Base-by-base conservation (phyloP, 1,284 basidiomycete species). In the Ceraceosorus bombacis region DNA sequence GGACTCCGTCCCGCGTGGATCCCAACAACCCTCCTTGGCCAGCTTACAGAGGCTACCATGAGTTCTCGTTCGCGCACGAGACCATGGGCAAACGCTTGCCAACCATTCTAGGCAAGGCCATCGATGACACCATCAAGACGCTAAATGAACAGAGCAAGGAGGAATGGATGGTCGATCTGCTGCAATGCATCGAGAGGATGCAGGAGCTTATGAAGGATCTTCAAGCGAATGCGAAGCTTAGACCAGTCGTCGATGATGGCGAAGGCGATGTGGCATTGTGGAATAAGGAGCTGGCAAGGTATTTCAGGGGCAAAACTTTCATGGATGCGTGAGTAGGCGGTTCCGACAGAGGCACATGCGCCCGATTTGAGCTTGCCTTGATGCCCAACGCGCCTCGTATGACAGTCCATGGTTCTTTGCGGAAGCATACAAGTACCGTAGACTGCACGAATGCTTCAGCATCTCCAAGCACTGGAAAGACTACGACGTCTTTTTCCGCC, bases 11-110 rank as follows among this genome's bases (percentile, higher is more conserved):
- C 17, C 68, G 65, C 15, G 73, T 63, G 61, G 81, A 92, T 78
- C 89, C 90, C 48, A 90, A 96, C 81, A 91, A 95, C 81, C 93
- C 93, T 40, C 93, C 93, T 54, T 96, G 91, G 92, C 92, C 92
- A 39, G 91, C 80, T 1, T 80, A 79, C 74, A 61, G 91, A 64
- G 92, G 92, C 7, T 95, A 95, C 80, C 91, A 95, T 79, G 89
- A 92, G 79, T 95, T 56, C 50, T 50, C 38, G 48, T 56, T 59
- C 41, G 57, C 57, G 13, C 57, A 59, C 27, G 71, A 78, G 57
- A 78, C 78, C 6, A 95, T 95, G 91, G 89, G 90, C 65, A 86
- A 89, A 53, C 87, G 93, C 62, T 83, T 96, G 43, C 92, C 93
- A 0, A 96, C 93, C 53, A 96, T 96, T 68, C 82, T 97, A 53